Evolutionary conservation across 1,139 yeast species (phyloP).

Genomic region (Diutina rugosa): DNA sequence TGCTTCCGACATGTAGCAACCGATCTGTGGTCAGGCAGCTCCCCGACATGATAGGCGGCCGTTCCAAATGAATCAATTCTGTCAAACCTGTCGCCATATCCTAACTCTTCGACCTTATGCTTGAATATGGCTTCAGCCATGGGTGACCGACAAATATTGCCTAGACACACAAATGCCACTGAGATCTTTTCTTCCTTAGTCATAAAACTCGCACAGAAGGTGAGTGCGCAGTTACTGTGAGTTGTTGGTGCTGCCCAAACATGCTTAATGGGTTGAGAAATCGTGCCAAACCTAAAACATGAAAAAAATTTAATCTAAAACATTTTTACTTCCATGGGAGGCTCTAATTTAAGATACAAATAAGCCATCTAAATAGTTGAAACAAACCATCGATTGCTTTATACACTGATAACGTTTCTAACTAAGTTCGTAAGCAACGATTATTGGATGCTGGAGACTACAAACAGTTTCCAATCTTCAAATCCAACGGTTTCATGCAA

Average conservation of each 20-base stretch:
- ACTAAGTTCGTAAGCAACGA: neutral
- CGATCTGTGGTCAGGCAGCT: slow-evolving; percentile 67
- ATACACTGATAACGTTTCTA: too few relatives aligned
- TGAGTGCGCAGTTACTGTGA: neutral
- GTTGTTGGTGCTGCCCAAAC: too few relatives aligned
- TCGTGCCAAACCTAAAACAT: too few relatives aligned
- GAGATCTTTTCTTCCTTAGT: slow-evolving; percentile 26
- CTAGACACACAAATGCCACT: slow-evolving; percentile 85
- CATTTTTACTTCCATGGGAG: too few relatives aligned
- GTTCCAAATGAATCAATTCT: slow-evolving; percentile 83
- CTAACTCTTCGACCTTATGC: slow-evolving; percentile 42
- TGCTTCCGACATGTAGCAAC: slow-evolving; percentile 54
- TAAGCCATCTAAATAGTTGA: too few relatives aligned
- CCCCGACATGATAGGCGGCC: slow-evolving; percentile 74
- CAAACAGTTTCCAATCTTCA: slow-evolving; percentile 24
- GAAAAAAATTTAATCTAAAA: too few relatives aligned
- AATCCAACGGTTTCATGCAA: slow-evolving; percentile 23
- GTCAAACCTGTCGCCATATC: slow-evolving; percentile 27
- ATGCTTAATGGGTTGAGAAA: too few relatives aligned
- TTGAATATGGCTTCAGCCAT: slow-evolving; percentile 94
- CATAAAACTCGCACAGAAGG: slow-evolving; percentile 4
- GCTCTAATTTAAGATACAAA: too few relatives aligned
- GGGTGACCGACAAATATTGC: slow-evolving; percentile 93
- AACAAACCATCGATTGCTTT: neutral
- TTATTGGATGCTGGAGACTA: neutral